Percentiles rank a stretch among this genome's conserved stretches.
phyloP scores from a whole-genome alignment of 1,284 basidiomycete species.

The Cerioporus squamosus region DNA sequence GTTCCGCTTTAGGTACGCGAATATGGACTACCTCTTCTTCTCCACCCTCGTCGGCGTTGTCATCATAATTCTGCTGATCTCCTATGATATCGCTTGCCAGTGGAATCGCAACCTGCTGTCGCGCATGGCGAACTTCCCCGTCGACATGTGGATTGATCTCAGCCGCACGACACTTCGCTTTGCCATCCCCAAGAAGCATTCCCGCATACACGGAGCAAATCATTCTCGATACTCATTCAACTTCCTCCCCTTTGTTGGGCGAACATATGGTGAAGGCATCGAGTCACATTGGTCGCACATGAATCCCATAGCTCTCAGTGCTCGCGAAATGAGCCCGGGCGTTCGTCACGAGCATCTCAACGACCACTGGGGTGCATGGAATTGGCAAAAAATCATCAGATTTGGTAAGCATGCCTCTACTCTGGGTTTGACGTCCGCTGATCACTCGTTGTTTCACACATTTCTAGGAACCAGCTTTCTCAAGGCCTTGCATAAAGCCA shows the following conservation, averaged over 20 bases:
- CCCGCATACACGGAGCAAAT: constrained; percentile 12
- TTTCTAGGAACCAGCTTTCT: no score
- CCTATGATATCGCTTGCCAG: constrained; percentile 44
- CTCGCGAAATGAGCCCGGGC: constrained; percentile 33
- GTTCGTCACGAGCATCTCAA: constrained; percentile 31
- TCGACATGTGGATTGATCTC: neutral
- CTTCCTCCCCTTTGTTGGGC: constrained; percentile 19
- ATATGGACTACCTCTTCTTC: constrained; percentile 43
- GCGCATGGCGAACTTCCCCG: neutral
- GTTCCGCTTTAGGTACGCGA: constrained; percentile 28
- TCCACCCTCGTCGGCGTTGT: constrained; percentile 19
- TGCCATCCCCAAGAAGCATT: neutral
- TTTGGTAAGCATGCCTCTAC: constrained; percentile 5
- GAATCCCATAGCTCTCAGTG: constrained; percentile 26
- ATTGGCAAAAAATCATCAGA: constrained; percentile 30
- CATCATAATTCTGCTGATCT: constrained; percentile 25
- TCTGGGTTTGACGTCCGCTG: no score
- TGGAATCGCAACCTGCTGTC: constrained; percentile 28
- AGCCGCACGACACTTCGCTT: neutral
- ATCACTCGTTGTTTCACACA: no score
- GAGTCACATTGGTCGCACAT: constrained; percentile 29
- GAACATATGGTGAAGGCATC: constrained; percentile 36
- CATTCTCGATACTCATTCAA: constrained; percentile 32
- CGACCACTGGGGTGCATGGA: constrained; percentile 34
- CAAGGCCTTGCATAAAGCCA: no score